Conservation (phyloP, 768 basidiomycete genomes). For the Boletus rubescentipes region DNA sequence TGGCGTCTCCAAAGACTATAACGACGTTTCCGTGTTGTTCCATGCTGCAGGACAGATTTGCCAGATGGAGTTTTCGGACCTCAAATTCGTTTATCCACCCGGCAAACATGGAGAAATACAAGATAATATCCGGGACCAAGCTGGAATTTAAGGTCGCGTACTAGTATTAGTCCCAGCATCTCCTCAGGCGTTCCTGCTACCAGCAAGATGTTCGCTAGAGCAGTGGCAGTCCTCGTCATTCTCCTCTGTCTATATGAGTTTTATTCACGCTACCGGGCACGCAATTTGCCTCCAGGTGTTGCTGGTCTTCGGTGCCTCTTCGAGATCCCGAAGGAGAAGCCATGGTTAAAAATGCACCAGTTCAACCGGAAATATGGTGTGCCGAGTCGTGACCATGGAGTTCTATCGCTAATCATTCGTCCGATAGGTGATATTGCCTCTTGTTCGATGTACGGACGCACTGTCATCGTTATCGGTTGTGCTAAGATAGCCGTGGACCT, state of each 20-base stretch:
- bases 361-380: slow-evolving; percentile 11
- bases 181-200: neutral
- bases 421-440: slow-evolving; percentile 14
- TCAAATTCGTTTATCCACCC: too few species aligned
- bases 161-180: neutral
- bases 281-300: slow-evolving; percentile 13
- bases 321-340: neutral
- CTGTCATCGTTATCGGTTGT: slow-evolving; percentile 44
- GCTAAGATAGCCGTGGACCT: slow-evolving; percentile 41
- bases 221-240: neutral
- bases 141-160: too few species aligned
- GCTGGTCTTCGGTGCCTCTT: slow-evolving; percentile 6
- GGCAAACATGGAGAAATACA: too few species aligned
- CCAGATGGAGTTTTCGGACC: too few species aligned
- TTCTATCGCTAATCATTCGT: neutral
- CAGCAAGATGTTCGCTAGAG: neutral
- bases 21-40: too few species aligned
- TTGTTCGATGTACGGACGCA: slow-evolving; percentile 20
- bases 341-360: slow-evolving; percentile 10
- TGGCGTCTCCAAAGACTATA: too few species aligned
- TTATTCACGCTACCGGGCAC: neutral
- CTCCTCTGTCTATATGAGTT: neutral
- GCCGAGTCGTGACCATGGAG: neutral
- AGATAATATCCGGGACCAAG: too few species aligned
- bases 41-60: too few species aligned